A percentile compares a stretch with the other conserved stretches of the same genome.
These are phyloP conservation scores for Candida lessepsii DNA, from an alignment of 805 yeast genomes.

Conservation along the genomic window DNA sequence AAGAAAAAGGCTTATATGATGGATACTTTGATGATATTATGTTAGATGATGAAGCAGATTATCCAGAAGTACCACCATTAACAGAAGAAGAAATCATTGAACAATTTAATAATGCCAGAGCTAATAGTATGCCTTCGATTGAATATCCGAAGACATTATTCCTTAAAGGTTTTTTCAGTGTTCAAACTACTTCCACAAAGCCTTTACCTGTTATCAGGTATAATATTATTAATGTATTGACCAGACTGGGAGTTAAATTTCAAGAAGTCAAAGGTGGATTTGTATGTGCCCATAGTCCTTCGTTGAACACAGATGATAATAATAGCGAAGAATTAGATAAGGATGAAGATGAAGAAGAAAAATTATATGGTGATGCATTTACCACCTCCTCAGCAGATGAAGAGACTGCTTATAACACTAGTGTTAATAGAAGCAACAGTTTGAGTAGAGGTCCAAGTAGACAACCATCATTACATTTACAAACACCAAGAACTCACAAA, in stretches of 20 bases:
- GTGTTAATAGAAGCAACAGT: conserved; percentile 1
- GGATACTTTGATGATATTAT: conserved; percentile 60
- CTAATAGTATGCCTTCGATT: conserved; percentile 88
- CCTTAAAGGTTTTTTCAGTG: conserved; percentile 90
- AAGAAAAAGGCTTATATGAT: conserved; percentile 31
- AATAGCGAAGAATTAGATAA: conserved; percentile 17
- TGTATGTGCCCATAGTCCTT: conserved; percentile 70
- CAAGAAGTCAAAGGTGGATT: conserved; percentile 95
- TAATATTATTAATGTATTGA: conserved; percentile 75
- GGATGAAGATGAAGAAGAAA: conserved; percentile 29
- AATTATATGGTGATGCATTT: conserved; percentile 41
- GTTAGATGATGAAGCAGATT: conserved; percentile 36
- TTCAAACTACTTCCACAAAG: conserved; percentile 91
- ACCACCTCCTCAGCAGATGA: conserved; percentile 26
- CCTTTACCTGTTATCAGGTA: conserved; percentile 86
- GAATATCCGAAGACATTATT: conserved; percentile 89
- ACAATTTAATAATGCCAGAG: conserved; percentile 53
- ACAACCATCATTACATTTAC: conserved; percentile 38
- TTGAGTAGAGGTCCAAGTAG: conserved; percentile 27
- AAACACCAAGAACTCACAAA: conserved; percentile 31
- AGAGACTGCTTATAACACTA: conserved; percentile 16
- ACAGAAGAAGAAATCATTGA: conserved; percentile 43
- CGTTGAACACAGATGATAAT: conserved; percentile 29
- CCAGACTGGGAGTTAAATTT: conserved; percentile 72
- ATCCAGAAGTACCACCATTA: conserved; percentile 32